Evolutionary conservation across 2,329 filamentous ascomycete genomes (phyloP).

Genomic region (Cytospora paraplurivora): DNA sequence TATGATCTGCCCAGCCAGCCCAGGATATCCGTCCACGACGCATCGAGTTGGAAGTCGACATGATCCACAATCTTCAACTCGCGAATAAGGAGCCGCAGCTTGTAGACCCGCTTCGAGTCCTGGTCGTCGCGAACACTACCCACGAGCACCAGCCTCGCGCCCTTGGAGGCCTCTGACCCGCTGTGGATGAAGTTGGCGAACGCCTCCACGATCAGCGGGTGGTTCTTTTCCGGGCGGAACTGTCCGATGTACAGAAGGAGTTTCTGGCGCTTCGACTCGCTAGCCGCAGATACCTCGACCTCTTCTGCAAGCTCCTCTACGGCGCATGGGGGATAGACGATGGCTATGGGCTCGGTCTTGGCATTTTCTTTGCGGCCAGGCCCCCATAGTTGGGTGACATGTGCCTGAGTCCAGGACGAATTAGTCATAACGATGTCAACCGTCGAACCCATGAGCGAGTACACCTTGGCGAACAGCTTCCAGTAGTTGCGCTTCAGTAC

Average conservation of each 20-base stretch:
- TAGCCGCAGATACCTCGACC: slow-evolving; percentile 70
- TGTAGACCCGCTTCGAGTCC: slow-evolving; percentile 83
- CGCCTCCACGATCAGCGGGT: slow-evolving; percentile 79
- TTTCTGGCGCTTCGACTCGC: slow-evolving; percentile 69
- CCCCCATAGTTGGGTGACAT: slow-evolving; percentile 82
- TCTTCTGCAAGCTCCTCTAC: slow-evolving; percentile 79
- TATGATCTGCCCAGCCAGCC: slow-evolving; percentile 75
- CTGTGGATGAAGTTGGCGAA: slow-evolving; percentile 76
- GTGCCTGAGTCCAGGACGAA: slow-evolving; percentile 87
- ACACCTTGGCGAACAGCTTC: slow-evolving; percentile 79
- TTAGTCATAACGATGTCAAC: slow-evolving; percentile 98
- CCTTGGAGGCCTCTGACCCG: slow-evolving; percentile 51
- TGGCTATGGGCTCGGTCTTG: slow-evolving; percentile 60
- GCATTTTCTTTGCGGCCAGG: slow-evolving; percentile 50
- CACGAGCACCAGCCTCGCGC: slow-evolving; percentile 75
- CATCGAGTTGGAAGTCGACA: slow-evolving; percentile 88
- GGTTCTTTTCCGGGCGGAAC: slow-evolving; percentile 97
- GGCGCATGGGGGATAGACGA: slow-evolving; percentile 90
- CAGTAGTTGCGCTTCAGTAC: slow-evolving; percentile 79
- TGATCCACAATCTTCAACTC: slow-evolving; percentile 82
- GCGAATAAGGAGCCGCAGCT: slow-evolving; percentile 81
- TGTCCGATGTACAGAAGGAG: slow-evolving; percentile 92
- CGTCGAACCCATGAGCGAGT: slow-evolving; percentile 78
- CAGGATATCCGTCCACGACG: slow-evolving; percentile 84
- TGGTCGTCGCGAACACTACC: slow-evolving; percentile 87